phyloP scores from a whole-genome alignment of 2,329 filamentous ascomycete species.

The Diplodia scrobiculata region DNA sequence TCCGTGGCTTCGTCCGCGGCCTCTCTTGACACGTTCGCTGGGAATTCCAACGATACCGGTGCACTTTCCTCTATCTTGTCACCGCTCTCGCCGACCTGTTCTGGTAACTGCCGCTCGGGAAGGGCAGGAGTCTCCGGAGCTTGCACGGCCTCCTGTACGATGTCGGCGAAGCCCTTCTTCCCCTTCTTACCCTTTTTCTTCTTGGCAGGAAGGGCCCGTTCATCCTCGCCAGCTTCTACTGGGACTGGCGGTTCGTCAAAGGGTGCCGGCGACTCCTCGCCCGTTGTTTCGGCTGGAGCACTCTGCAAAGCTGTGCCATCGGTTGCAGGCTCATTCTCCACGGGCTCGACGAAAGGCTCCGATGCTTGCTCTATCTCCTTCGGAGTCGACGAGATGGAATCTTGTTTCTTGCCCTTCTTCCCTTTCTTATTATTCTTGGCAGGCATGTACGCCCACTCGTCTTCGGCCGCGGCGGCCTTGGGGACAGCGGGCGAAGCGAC shows the following conservation, averaged over 20 bases:
- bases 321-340: neutral
- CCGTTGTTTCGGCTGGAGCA: neutral
- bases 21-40: neutral
- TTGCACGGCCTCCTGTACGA: neutral
- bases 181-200: constrained; percentile 37
- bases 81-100: neutral
- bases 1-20: neutral
- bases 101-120: neutral
- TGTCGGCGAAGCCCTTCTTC: constrained; percentile 28
- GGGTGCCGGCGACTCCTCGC: neutral
- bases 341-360: constrained; percentile 12
- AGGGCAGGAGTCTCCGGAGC: neutral
- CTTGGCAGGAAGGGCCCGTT: constrained; percentile 25
- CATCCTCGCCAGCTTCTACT: constrained; percentile 24
- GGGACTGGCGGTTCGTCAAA: neutral
- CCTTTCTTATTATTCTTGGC: constrained; percentile 28
- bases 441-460: constrained; percentile 2
- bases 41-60: neutral
- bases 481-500: neutral
- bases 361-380: neutral
- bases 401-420: constrained; percentile 27
- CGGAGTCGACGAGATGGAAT: neutral
- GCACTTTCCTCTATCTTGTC: neutral
- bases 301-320: neutral
- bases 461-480: constrained; percentile 20